Percentiles rank a stretch among this genome's conserved stretches.
These are phyloP conservation scores for Linnemannia hyalina DNA, from an alignment of 192 early-diverging fungal species.

Conservation along the genomic window DNA sequence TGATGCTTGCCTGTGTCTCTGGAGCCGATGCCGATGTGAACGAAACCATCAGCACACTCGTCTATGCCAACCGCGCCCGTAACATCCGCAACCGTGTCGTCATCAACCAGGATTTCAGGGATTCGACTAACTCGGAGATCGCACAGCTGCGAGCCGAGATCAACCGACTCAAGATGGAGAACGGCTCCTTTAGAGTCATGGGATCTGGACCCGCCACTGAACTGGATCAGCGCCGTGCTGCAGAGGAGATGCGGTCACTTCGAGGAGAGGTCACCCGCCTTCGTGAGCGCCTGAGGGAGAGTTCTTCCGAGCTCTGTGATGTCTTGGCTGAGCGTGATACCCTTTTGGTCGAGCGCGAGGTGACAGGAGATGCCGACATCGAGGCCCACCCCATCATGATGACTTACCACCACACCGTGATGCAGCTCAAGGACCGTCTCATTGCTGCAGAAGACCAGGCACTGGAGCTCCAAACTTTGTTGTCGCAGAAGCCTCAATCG, in stretches of 20 bases:
- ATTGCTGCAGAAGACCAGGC: slow-evolving; percentile 54
- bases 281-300: slow-evolving; percentile 62
- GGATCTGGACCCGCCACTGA: slow-evolving; percentile 56
- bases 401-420: slow-evolving; percentile 51
- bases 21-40: slow-evolving; percentile 86
- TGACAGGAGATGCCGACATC: slow-evolving; percentile 51
- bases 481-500: slow-evolving; percentile 19
- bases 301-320: slow-evolving; percentile 54
- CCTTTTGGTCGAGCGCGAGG: slow-evolving; percentile 62
- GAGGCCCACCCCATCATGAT: slow-evolving; percentile 55
- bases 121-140: slow-evolving; percentile 61
- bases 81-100: slow-evolving; percentile 93
- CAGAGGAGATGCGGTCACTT: slow-evolving; percentile 59
- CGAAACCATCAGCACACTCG: slow-evolving; percentile 96
- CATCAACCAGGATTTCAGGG: slow-evolving; percentile 68
- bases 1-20: slow-evolving; percentile 96
- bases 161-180: slow-evolving; percentile 65
- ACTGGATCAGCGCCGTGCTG: slow-evolving; percentile 42
- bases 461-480: slow-evolving; percentile 51
- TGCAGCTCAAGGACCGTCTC: slow-evolving; percentile 53
- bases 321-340: slow-evolving; percentile 66
- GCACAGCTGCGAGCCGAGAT: slow-evolving; percentile 67
- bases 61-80: slow-evolving; percentile 96
- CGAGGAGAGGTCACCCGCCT: slow-evolving; percentile 59
- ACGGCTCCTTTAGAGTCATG: slow-evolving; percentile 57